These are phyloP conservation scores for Knoxdaviesia proteae DNA, from an alignment of 2,329 filamentous ascomycete genomes.

Conservation along the genomic window DNA sequence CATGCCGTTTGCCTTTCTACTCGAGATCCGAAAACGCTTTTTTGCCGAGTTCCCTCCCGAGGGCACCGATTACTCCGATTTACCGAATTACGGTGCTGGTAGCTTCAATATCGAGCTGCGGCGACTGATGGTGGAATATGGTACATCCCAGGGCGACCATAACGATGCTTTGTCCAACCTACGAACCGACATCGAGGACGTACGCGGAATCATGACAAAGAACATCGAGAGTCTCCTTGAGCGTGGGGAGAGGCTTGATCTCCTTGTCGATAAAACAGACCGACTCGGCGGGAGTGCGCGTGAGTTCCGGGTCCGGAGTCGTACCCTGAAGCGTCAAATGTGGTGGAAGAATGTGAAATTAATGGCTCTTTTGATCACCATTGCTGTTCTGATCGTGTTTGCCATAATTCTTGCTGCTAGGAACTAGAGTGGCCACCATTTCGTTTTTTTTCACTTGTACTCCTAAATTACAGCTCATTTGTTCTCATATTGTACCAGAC, in stretches of 20 bases:
- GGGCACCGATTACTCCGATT: constrained; percentile 48
- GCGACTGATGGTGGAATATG: constrained; percentile 63
- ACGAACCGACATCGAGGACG: constrained; percentile 78
- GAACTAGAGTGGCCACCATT: constrained; percentile 10
- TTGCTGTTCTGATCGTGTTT: constrained; percentile 37
- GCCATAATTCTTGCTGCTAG: constrained; percentile 33
- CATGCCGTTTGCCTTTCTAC: constrained; percentile 79
- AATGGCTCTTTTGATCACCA: constrained; percentile 59
- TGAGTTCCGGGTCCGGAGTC: constrained; percentile 75
- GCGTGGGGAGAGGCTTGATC: constrained; percentile 77
- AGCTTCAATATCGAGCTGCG: constrained; percentile 68
- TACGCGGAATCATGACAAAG: constrained; percentile 81
- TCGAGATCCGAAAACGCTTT: constrained; percentile 81
- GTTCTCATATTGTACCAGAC: neutral
- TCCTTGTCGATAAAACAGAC: constrained; percentile 93
- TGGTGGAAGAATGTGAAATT: constrained; percentile 99
- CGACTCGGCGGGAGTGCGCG: constrained; percentile 67
- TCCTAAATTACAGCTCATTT: neutral
- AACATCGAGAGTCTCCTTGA: constrained; percentile 83
- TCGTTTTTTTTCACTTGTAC: no score
- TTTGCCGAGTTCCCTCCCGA: constrained; percentile 44
- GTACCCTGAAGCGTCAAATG: constrained; percentile 78
- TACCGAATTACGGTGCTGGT: constrained; percentile 79
- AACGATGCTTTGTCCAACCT: constrained; percentile 70
- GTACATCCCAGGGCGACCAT: constrained; percentile 52